phyloP scores from a whole-genome alignment of 306 rosid genomes.

The Aeschynomene evenia region DNA sequence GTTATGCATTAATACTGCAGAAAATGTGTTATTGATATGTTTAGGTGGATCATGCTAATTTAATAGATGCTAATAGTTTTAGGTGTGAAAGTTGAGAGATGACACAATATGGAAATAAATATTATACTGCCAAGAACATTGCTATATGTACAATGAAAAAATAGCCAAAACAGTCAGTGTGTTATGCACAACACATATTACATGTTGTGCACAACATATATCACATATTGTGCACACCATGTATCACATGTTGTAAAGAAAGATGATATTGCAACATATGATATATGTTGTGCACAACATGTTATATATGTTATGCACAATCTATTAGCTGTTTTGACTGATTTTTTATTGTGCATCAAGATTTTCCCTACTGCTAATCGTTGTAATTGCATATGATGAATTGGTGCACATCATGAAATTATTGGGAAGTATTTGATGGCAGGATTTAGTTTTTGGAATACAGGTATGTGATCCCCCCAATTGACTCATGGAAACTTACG shows the following conservation, averaged over 20 bases:
- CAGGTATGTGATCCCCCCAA: background rate
- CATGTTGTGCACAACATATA: too few species aligned
- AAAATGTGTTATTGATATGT: constrained; percentile 3
- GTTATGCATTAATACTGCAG: background rate
- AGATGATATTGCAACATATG: too few species aligned
- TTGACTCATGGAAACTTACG: background rate
- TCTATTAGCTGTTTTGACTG: too few species aligned
- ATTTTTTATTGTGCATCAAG: too few species aligned
- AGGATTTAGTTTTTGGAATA: background rate
- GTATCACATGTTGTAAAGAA: too few species aligned
- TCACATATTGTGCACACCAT: too few species aligned
- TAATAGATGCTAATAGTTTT: background rate
- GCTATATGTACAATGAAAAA: too few species aligned
- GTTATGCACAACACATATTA: too few species aligned
- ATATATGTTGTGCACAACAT: too few species aligned
- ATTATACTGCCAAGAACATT: background rate
- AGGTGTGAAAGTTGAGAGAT: background rate
- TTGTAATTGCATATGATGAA: background rate
- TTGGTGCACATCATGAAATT: background rate
- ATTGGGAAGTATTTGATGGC: background rate
- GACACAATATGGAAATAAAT: constrained; percentile 5
- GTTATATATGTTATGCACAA: too few species aligned
- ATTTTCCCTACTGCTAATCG: background rate
- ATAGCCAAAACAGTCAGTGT: too few species aligned
- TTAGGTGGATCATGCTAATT: constrained; percentile 11